A percentile compares a stretch with the other conserved stretches of the same genome.
Evolutionary conservation across 192 early-diverging fungal species (phyloP).

Genomic region (Dissophora globulifera): DNA sequence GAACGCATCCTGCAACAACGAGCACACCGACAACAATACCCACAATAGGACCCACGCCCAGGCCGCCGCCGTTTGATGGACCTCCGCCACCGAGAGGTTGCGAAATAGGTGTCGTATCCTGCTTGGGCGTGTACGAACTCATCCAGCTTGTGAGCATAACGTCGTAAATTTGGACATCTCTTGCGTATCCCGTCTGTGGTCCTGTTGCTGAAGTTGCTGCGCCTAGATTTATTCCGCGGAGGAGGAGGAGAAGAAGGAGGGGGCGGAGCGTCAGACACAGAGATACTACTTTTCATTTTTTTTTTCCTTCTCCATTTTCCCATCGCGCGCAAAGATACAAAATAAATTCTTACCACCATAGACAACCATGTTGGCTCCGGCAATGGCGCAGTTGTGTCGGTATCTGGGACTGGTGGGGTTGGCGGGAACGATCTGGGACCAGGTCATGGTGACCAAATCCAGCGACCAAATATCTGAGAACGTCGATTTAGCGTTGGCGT

Average conservation of each 20-base stretch:
- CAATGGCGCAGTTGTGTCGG: constrained; percentile 31
- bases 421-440: constrained; percentile 18
- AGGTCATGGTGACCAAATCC: constrained; percentile 36
- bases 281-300: no score
- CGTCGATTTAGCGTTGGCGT: constrained; percentile 11
- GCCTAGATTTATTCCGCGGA: no score
- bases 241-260: no score
- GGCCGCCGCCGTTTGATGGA: not conserved
- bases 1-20: not conserved
- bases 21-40: constrained; percentile 21
- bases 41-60: constrained; percentile 16
- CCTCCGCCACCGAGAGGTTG: not conserved
- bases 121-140: constrained; percentile 25
- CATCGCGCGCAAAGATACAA: no score
- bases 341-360: constrained; percentile 17
- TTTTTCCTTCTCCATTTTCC: no score
- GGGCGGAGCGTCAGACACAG: no score
- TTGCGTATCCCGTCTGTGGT: not conserved
- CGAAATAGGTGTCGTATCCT: constrained; percentile 17
- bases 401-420: constrained; percentile 2
- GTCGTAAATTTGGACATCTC: constrained; percentile 35
- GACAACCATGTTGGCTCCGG: constrained; percentile 42
- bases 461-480: constrained; percentile 30
- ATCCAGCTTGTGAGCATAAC: constrained; percentile 30
- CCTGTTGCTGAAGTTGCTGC: no score